phyloP scores from a whole-genome alignment of 2,329 filamentous ascomycete species.

The Aspergillus texensis region DNA sequence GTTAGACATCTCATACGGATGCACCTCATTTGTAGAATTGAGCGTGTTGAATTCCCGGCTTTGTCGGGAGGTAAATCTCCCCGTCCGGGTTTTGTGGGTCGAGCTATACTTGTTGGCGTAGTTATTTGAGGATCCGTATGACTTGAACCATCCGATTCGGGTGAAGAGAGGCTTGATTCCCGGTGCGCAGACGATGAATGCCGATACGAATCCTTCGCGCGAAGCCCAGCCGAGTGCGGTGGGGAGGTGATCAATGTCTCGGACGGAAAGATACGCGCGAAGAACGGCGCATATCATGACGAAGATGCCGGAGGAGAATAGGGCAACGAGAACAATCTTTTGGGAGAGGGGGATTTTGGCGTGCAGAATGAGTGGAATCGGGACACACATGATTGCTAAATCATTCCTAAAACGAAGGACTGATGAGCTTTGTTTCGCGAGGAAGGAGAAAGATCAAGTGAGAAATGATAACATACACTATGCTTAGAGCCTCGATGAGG shows the following conservation, averaged over 20 bases:
- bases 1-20: conserved; percentile 12
- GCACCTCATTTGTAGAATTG: neutral
- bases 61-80: neutral
- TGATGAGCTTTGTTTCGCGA: neutral
- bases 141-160: conserved; percentile 14
- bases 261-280: conserved; percentile 24
- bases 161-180: conserved; percentile 22
- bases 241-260: conserved; percentile 14
- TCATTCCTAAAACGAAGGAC: conserved; percentile 15
- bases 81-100: neutral
- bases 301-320: conserved; percentile 25
- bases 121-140: conserved; percentile 1
- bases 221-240: conserved; percentile 24
- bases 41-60: neutral
- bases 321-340: conserved; percentile 18
- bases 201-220: conserved; percentile 21
- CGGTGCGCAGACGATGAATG: conserved; percentile 20
- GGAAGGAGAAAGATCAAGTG: neutral
- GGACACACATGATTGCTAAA: conserved; percentile 22
- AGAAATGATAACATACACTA: conserved; percentile 12
- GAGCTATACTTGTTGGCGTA: neutral
- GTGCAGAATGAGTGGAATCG: conserved; percentile 20
- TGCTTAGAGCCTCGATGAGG: conserved; percentile 20
- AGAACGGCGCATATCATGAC: conserved; percentile 24
- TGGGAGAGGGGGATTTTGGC: conserved; percentile 18